Percentiles rank a stretch among this genome's conserved stretches.
phyloP scores from a whole-genome alignment of 495 filamentous ascomycete genomes.

The Aspergillus leporis region DNA sequence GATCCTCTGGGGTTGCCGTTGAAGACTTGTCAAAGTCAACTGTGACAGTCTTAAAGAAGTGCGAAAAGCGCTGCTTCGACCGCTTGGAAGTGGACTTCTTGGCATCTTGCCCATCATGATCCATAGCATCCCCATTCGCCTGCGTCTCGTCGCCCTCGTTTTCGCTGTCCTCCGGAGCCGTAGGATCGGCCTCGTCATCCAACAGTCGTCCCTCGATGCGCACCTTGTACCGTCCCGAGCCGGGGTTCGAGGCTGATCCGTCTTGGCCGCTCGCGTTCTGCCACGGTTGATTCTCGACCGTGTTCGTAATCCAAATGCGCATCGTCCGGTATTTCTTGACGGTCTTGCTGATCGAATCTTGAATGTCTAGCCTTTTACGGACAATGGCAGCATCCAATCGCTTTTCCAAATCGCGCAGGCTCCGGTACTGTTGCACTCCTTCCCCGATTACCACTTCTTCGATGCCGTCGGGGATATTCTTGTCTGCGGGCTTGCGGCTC shows the following conservation, averaged over 20 bases:
- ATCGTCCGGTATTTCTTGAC: conserved; percentile 82
- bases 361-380: conserved; percentile 87
- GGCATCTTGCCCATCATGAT: conserved; percentile 51
- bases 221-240: conserved; percentile 71
- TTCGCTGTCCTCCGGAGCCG: conserved; percentile 54
- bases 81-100: conserved; percentile 47
- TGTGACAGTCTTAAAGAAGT: conserved; percentile 92
- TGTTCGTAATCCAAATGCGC: conserved; percentile 95
- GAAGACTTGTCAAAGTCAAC: conserved; percentile 76
- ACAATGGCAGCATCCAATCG: conserved; percentile 92
- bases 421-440: conserved; percentile 77
- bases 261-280: conserved; percentile 57
- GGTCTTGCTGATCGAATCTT: conserved; percentile 77
- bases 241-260: conserved; percentile 33
- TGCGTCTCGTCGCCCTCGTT: conserved; percentile 48
- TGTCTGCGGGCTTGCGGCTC: conserved; percentile 88
- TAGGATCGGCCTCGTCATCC: conserved; percentile 62
- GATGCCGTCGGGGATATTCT: conserved; percentile 85
- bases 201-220: conserved; percentile 92
- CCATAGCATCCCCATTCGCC: conserved; percentile 53
- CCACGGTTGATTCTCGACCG: conserved; percentile 92
- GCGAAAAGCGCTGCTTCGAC: conserved; percentile 68
- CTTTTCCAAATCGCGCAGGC: conserved; percentile 83
- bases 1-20: conserved; percentile 49
- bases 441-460: conserved; percentile 79